Percentiles rank a stretch among this genome's conserved stretches.
Evolutionary conservation across 2,329 filamentous ascomycete genomes (phyloP).

Genomic region (Pseudogymnoascus sp.): DNA sequence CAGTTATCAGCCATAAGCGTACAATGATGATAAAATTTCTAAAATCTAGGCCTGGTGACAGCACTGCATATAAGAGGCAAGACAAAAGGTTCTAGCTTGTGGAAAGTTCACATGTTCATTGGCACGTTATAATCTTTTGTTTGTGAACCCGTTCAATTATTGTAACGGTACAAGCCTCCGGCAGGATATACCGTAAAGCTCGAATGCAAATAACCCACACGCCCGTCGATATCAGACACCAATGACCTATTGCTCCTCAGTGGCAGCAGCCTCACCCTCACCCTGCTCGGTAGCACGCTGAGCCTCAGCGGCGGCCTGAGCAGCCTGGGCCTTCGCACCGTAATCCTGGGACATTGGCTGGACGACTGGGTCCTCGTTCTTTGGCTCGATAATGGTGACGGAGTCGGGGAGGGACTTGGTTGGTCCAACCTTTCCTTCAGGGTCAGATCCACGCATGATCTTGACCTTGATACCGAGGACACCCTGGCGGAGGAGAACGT

Average conservation of each 20-base stretch:
- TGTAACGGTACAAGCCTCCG: constrained; percentile 24
- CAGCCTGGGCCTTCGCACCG: constrained; percentile 77
- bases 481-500: constrained; percentile 99
- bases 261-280: constrained; percentile 39
- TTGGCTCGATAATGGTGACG: constrained; percentile 99
- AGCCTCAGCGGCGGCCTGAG: constrained; percentile 59
- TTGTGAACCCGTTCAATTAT: constrained; percentile 22
- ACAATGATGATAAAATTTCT: constrained; percentile 3
- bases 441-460: constrained; percentile 99
- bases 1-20: constrained; percentile 1
- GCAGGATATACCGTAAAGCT: constrained; percentile 21
- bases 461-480: constrained; percentile 99
- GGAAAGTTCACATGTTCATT: constrained; percentile 32
- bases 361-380: constrained; percentile 94
- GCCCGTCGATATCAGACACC: constrained; percentile 21
- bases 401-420: constrained; percentile 96
- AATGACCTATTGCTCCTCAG: constrained; percentile 30
- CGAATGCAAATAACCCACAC: constrained; percentile 26
- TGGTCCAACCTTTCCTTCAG: constrained; percentile 96
- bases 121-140: constrained; percentile 12
- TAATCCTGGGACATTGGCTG: constrained; percentile 98
- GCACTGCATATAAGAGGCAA: not conserved
- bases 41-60: constrained; percentile 1
- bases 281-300: constrained; percentile 44
- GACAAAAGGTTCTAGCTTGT: not conserved